phyloP scores from a whole-genome alignment of 495 filamentous ascomycete genomes.

The Penicillium nucicola region DNA sequence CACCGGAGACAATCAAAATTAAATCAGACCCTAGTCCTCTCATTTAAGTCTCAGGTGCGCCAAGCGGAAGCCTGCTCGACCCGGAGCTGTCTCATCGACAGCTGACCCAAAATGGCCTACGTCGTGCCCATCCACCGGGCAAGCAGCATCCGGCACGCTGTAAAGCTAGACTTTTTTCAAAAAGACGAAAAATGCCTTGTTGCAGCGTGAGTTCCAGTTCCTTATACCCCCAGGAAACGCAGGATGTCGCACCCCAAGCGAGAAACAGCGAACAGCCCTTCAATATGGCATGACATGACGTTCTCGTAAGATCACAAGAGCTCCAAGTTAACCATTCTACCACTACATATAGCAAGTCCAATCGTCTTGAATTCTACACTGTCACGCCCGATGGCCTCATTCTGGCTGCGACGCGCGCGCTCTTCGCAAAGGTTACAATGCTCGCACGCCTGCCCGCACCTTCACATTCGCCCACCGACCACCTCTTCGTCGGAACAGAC shows the following conservation, averaged over 20 bases:
- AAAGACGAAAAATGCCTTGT: slow-evolving; percentile 77
- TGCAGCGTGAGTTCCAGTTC: slow-evolving; percentile 64
- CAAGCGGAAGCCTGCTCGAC: slow-evolving; percentile 6
- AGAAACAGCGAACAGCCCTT: too few species aligned
- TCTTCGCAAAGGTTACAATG: slow-evolving; percentile 85
- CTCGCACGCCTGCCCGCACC: slow-evolving; percentile 75
- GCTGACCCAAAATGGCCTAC: slow-evolving; percentile 70
- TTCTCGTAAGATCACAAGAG: too few species aligned
- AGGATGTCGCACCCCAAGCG: neutral
- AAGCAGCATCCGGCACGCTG: slow-evolving; percentile 82
- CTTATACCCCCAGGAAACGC: neutral
- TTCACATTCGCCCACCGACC: slow-evolving; percentile 67
- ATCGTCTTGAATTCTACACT: slow-evolving; percentile 81
- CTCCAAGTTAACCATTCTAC: slow-evolving; percentile 1
- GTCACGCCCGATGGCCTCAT: slow-evolving; percentile 57
- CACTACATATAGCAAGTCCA: slow-evolving; percentile 66
- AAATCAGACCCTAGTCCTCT: neutral
- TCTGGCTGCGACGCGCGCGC: slow-evolving; percentile 57
- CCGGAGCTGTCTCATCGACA: slow-evolving; percentile 7
- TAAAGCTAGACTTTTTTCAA: slow-evolving; percentile 72
- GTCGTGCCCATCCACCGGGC: slow-evolving; percentile 90
- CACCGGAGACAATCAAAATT: too few species aligned
- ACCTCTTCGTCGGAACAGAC: slow-evolving; percentile 91
- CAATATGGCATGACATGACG: too few species aligned
- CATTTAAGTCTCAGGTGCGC: slow-evolving; percentile 1